A percentile compares a stretch with the other conserved stretches of the same genome.
Conservation (phyloP, 306 rosid genomes). For the Canavalia ensiformis region DNA sequence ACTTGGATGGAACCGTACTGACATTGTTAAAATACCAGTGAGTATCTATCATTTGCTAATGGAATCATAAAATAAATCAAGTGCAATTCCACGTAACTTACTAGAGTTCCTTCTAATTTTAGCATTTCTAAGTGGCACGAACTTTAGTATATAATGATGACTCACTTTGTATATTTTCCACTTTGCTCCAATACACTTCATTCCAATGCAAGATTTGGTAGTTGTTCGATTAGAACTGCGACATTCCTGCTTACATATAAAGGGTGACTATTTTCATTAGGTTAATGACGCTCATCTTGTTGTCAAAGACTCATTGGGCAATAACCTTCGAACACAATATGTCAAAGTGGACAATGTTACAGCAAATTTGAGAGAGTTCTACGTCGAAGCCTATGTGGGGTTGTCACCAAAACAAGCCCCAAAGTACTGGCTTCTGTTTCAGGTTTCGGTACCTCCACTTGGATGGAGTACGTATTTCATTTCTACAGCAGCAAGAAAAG, state of each 20-base stretch:
- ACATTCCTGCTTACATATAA: not conserved
- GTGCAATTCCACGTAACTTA: not conserved
- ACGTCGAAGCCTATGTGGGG: not conserved
- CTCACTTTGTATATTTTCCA: not conserved
- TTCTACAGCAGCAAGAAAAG: not conserved
- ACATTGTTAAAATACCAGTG: constrained; percentile 1
- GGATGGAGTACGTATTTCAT: constrained; percentile 19
- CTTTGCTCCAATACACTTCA: not conserved
- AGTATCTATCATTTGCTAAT: not conserved
- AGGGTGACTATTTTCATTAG: not conserved
- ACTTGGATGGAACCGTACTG: constrained; percentile 22
- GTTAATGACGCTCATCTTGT: constrained; percentile 12
- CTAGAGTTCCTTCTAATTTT: not conserved
- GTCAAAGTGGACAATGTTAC: constrained; percentile 4
- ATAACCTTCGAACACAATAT: constrained; percentile 3
- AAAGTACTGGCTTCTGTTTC: constrained; percentile 6
- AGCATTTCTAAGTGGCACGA: not conserved
- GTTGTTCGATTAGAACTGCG: not conserved
- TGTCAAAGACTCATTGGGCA: constrained; percentile 8
- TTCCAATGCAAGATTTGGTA: not conserved
- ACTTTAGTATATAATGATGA: not conserved
- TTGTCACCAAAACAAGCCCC: constrained; percentile 13
- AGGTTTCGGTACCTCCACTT: constrained; percentile 15
- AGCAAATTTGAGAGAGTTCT: constrained; percentile 7
- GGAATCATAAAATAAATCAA: not conserved